Conservation (phyloP, 2,329 filamentous ascomycete species). For the Xylariomycetidae sp. region DNA sequence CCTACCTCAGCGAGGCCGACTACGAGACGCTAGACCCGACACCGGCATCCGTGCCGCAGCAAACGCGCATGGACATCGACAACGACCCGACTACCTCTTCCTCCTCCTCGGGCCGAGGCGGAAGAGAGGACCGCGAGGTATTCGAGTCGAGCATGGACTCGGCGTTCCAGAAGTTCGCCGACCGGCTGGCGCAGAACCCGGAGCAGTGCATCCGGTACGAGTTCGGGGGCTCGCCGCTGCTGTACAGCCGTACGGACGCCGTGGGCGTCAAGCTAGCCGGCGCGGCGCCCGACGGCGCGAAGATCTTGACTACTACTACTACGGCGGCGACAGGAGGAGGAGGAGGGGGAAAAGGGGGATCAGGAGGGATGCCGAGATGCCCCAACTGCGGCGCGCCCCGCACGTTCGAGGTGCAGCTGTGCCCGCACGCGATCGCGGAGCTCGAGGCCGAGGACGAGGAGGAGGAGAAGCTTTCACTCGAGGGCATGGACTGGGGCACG, state of each 20-base stretch:
- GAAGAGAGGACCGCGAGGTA: slow-evolving; percentile 62
- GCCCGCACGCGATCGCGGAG: slow-evolving; percentile 83
- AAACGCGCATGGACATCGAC: slow-evolving; percentile 46
- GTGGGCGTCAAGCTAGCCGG: too few relatives aligned
- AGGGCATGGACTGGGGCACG: slow-evolving; percentile 94
- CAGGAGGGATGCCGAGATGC: slow-evolving; percentile 65
- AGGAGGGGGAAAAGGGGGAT: slow-evolving; percentile 27
- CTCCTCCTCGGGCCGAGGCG: slow-evolving; percentile 22
- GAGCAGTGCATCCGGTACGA: slow-evolving; percentile 81
- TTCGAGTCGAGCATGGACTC: slow-evolving; percentile 74
- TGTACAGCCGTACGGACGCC: slow-evolving; percentile 75
- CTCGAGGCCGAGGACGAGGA: slow-evolving; percentile 63
- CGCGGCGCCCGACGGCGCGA: too few relatives aligned
- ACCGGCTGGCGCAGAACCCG: slow-evolving; percentile 72
- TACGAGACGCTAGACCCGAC: slow-evolving; percentile 76
- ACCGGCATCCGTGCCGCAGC: slow-evolving; percentile 45
- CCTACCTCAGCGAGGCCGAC: slow-evolving; percentile 82
- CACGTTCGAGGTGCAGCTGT: slow-evolving; percentile 88
- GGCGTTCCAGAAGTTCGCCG: slow-evolving; percentile 71
- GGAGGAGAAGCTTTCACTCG: background rate
- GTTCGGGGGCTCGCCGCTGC: slow-evolving; percentile 65
- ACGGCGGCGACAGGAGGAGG: slow-evolving; percentile 8
- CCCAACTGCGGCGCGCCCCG: slow-evolving; percentile 68
- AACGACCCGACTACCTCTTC: slow-evolving; percentile 27
- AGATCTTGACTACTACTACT: background rate